Evolutionary conservation across 768 basidiomycete species (phyloP).

Genomic region (Rhodotorula babjevae): DNA sequence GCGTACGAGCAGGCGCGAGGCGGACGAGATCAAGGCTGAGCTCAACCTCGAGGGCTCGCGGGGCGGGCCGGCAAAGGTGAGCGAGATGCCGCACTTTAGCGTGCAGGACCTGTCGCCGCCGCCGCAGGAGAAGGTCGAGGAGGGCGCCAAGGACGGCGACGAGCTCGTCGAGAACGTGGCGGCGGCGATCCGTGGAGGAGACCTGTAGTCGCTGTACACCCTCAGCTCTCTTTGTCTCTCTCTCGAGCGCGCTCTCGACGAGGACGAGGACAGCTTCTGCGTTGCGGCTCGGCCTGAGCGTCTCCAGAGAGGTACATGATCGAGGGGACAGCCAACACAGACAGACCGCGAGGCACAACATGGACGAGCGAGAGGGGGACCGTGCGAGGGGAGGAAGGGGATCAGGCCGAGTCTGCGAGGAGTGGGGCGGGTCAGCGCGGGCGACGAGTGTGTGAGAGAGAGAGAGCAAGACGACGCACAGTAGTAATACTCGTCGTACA

Average conservation of each 20-base stretch:
- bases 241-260: too few species aligned
- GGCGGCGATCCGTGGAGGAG: slow-evolving; percentile 19
- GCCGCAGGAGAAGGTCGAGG: not conserved
- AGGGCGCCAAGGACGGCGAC: not conserved
- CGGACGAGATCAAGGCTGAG: not conserved
- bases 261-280: too few species aligned
- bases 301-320: not conserved
- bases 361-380: not conserved
- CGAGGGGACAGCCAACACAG: not conserved
- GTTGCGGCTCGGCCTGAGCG: too few species aligned
- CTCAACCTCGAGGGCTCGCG: not conserved
- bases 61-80: not conserved
- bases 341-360: not conserved
- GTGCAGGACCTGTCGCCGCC: not conserved
- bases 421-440: not conserved
- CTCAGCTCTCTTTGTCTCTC: too few species aligned
- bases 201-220: slow-evolving; percentile 1
- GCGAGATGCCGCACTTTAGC: slow-evolving; percentile 22
- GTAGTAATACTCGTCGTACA: slow-evolving; percentile 41
- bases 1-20: not conserved
- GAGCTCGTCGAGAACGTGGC: slow-evolving; percentile 10
- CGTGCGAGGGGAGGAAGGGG: too few species aligned
- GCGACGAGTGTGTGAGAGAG: not conserved
- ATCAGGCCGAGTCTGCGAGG: slow-evolving; percentile 4
- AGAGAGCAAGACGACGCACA: slow-evolving; percentile 15